Conservation (phyloP, 345 rosid genomes). For the Pistacia vera region DNA sequence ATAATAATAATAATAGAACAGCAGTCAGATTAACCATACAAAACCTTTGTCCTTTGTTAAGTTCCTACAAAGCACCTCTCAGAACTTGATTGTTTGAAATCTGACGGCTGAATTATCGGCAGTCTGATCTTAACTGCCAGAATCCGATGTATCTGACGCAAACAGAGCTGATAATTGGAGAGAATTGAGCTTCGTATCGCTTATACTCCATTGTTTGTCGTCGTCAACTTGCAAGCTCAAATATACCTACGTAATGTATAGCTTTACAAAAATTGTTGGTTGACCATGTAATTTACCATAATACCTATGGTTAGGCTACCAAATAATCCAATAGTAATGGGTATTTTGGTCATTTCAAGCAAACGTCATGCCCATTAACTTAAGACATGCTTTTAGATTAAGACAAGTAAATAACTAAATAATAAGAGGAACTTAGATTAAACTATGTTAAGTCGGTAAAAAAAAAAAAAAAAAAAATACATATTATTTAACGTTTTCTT, state of each 20-base stretch:
- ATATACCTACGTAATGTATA: conserved; percentile 20
- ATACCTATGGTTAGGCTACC: not conserved
- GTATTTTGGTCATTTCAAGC: conserved; percentile 19
- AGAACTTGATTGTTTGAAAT: conserved; percentile 9
- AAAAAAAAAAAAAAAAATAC: not conserved
- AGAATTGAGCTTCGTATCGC: conserved; percentile 20
- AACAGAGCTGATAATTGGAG: not conserved
- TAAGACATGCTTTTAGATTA: not conserved
- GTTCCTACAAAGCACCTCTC: not conserved
- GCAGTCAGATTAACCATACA: not conserved
- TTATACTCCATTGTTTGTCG: conserved; percentile 33
- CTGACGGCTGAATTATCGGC: not conserved
- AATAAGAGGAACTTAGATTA: not conserved
- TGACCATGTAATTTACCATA: conserved; percentile 15
- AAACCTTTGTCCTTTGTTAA: not conserved
- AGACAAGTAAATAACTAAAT: not conserved
- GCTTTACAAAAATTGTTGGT: conserved; percentile 5
- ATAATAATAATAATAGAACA: not conserved
- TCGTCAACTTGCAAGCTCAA: conserved; percentile 8
- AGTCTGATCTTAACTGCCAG: conserved; percentile 11
- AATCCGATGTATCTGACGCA: conserved; percentile 17
- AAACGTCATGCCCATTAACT: conserved; percentile 1
- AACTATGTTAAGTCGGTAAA: conserved; percentile 22
- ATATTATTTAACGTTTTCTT: no score
- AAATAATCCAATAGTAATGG: conserved; percentile 8